Base-by-base conservation (phyloP, 441 rosid species). In the Mallotus japonicus region DNA sequence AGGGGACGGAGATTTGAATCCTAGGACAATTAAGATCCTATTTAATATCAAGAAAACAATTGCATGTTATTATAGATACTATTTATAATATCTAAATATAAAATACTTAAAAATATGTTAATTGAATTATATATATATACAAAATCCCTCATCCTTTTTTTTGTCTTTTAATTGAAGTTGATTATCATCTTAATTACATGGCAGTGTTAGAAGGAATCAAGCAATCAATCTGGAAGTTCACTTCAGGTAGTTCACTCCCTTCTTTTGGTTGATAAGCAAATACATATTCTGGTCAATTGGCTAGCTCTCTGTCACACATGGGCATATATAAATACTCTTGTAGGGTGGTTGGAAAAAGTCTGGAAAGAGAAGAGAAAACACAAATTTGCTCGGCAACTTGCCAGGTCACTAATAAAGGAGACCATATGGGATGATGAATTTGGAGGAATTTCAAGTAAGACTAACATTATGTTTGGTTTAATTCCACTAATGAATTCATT, bases 331-430 rank as follows among this genome's bases (percentile, higher is more conserved):
- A 24, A 24, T 24, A 24, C 28, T 24, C 28, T 24, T 24, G 28
- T 24, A 24, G 82, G 56, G 4, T 79, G 67, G 74, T 37, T 72
- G 63, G 13, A 15, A 0, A 20, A 14, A 11, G 12, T 75, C 6
- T 11, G 67, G 71, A 10, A 6, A 3, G 28, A 49, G 16, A 79
- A 75, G 75, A 62, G 9, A 68, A 68, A n/a, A 68, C 80, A 74
- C 32, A 64, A 34, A 62, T 65, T 14, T 7, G 80, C 70, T 0
- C 15, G 53, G 3, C 9, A 32, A 37, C 72, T 82, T 11, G 78
- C 66, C 5, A 60, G 50, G 60, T 22, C 50, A 2, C 65, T 82
- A 14, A 70, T 64, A 0, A 6, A 44, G 4, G 73, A 71, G 17
- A 17, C 60, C 13, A 69, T 80, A 0, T 80, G 83, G 80, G 50